phyloP scores from a whole-genome alignment of 306 rosid species.

The Carpinus viminea region DNA sequence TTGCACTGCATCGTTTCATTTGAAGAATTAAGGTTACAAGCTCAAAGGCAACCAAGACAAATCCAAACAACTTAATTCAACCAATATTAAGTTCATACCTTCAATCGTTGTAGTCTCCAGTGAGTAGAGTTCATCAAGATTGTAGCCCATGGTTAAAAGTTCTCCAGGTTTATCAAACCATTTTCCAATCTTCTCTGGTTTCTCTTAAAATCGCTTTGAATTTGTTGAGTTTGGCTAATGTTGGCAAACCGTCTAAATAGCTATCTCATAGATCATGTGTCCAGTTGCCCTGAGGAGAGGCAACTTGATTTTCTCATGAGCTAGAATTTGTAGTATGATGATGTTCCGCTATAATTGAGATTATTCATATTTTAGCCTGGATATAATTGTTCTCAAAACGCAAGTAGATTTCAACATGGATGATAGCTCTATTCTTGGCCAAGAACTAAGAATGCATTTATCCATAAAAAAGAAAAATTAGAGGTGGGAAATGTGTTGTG shows the following conservation, averaged over 20 bases:
- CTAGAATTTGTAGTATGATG: too few species aligned
- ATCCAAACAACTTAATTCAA: slow-evolving; percentile 32
- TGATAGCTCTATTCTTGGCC: too few species aligned
- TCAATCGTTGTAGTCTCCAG: slow-evolving; percentile 50
- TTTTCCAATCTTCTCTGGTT: slow-evolving; percentile 63
- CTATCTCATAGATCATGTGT: slow-evolving; percentile 54
- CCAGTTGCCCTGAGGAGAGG: slow-evolving; percentile 53
- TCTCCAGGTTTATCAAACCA: slow-evolving; percentile 74
- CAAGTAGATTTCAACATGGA: too few species aligned
- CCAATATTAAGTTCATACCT: slow-evolving; percentile 61
- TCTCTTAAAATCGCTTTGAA: slow-evolving; percentile 69
- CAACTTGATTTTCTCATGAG: slow-evolving; percentile 40
- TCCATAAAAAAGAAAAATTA: too few species aligned
- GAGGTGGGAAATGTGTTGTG: too few species aligned
- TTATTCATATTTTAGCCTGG: too few species aligned
- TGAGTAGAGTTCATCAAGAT: slow-evolving; percentile 72
- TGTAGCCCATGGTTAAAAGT: slow-evolving; percentile 85
- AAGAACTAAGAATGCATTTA: too few species aligned
- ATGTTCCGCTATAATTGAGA: too few species aligned
- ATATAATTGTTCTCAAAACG: too few species aligned
- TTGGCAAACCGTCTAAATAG: slow-evolving; percentile 70
- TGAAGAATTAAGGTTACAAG: slow-evolving; percentile 65
- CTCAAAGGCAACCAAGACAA: slow-evolving; percentile 56
- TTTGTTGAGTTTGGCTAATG: slow-evolving; percentile 64
- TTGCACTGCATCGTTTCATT: slow-evolving; percentile 74